phyloP scores from a whole-genome alignment of 148 eudicot species.

The Heliosperma pusillum region DNA sequence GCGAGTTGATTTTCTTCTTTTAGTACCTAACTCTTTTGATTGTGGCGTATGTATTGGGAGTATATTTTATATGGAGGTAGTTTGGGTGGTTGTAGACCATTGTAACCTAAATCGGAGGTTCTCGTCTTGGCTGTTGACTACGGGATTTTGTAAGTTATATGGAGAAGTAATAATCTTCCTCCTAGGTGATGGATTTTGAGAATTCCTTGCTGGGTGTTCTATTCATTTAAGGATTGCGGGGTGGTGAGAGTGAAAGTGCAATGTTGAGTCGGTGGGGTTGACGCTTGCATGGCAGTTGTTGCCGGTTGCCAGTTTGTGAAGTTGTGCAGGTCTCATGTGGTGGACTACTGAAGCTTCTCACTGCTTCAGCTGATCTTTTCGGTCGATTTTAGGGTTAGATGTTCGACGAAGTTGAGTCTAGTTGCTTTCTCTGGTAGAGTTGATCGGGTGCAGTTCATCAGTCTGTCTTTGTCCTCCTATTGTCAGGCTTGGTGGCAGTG shows the following conservation, averaged over 20 bases:
- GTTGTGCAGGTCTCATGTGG: background rate
- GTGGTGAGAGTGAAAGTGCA: background rate
- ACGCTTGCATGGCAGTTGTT: background rate
- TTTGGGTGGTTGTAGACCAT: background rate
- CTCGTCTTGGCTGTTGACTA: background rate
- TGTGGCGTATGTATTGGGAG: background rate
- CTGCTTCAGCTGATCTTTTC: background rate
- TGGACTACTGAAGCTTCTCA: background rate
- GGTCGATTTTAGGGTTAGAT: background rate
- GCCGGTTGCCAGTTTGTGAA: background rate
- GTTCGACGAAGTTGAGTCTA: background rate
- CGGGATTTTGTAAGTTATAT: background rate
- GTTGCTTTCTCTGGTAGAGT: background rate
- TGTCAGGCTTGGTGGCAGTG: background rate
- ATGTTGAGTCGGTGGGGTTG: background rate
- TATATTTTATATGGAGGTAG: background rate
- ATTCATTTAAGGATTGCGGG: background rate
- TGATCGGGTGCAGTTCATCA: background rate
- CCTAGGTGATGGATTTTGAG: background rate
- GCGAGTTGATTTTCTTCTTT: background rate
- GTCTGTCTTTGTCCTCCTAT: background rate
- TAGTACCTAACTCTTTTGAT: background rate
- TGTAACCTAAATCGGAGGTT: background rate
- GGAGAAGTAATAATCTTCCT: background rate
- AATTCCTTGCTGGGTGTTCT: background rate